These are phyloP conservation scores for Knufia petricola DNA, from an alignment of 2,329 filamentous ascomycete genomes.

Conservation along the genomic window DNA sequence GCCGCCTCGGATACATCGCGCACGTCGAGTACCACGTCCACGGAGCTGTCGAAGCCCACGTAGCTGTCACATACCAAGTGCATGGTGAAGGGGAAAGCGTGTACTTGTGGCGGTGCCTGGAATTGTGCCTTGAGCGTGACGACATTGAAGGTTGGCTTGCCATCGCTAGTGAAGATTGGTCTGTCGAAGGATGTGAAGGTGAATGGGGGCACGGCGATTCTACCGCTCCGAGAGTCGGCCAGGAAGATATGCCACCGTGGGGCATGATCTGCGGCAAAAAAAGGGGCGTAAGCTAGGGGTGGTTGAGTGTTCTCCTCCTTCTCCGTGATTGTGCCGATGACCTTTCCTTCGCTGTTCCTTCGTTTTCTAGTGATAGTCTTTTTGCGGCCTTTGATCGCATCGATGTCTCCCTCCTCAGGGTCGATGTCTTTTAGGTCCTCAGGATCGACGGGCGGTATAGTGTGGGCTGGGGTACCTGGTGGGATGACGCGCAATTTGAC, in stretches of 20 bases:
- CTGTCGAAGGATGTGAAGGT: conserved; percentile 90
- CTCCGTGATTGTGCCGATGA: conserved; percentile 28
- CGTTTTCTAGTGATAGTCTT: conserved; percentile 52
- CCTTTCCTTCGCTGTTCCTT: conserved; percentile 52
- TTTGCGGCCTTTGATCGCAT: conserved; percentile 69
- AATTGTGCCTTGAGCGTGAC: conserved; percentile 97
- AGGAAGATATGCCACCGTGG: conserved; percentile 93
- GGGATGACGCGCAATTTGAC: conserved; percentile 92
- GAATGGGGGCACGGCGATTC: conserved; percentile 93
- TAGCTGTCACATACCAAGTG: conserved; percentile 92
- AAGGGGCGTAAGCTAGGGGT: conserved; percentile 81
- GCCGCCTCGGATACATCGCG: conserved; percentile 81
- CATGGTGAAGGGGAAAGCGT: conserved; percentile 90
- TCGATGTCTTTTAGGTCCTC: conserved; percentile 83
- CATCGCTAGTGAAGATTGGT: conserved; percentile 64
- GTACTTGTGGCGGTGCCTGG: conserved; percentile 81
- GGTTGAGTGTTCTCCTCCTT: conserved; percentile 60
- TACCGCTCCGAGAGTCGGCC: conserved; percentile 84
- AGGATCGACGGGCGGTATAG: conserved; percentile 65
- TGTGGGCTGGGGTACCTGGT: conserved; percentile 56
- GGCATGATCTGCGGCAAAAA: conserved; percentile 78
- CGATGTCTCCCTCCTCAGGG: conserved; percentile 82
- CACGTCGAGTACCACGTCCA: conserved; percentile 79
- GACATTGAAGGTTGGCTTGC: conserved; percentile 84
- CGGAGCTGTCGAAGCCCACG: conserved; percentile 83